Evolutionary conservation across 2,329 filamentous ascomycete genomes (phyloP), one percentile per base, ranked within the genome.

Genomic region (Colletotrichum sp.): DNA sequence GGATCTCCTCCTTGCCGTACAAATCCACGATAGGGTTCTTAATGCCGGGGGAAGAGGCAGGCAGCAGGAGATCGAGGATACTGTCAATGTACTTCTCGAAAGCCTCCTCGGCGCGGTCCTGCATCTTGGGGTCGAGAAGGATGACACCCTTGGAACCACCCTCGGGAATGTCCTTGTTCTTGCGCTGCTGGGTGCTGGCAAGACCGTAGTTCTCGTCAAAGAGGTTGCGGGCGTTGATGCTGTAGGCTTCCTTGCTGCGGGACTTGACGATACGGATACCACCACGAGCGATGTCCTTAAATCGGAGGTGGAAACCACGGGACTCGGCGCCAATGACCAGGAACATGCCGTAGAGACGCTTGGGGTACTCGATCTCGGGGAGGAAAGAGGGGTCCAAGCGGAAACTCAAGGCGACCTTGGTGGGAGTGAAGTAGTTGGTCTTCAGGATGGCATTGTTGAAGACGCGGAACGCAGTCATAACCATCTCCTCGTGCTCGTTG

Each of bases 81-180:
- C 95, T 98, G 88, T 99, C 97, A 82, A 99, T 99, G 87, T 99
- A 99, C 89, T 99, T 99, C 88, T 99, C 96, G 81, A 99, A 99
- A 3, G 97, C 96, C 77, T 98, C 96, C 64, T 91, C 92, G 21
- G 94, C 94, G 87, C 96, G 98, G 85, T 98, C 95, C 86, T 99
- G 97, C 86, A 98, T 96, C 83, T 96, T 94, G 78, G 95, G 92
- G 84, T 99, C 96, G 55, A 99, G 92, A 63, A 99, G 91, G 76
- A 99, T 96, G 74, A 99, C 97, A 87, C 97, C 97, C 89, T 99
- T 99, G 81, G 96, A 98, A 71, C 97, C 97, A 78, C 97, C 97
- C 87, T 99, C 97, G 4, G 97, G 97, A 68, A 99, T 99, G 82
- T 99, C 97, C 89, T 99, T 99, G 91, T 99, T 99, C 92, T 99